Evolutionary conservation across 2,329 filamentous ascomycete species (phyloP), one percentile per base, ranked within the genome.

Genomic region (Penicillium sumatraense): DNA sequence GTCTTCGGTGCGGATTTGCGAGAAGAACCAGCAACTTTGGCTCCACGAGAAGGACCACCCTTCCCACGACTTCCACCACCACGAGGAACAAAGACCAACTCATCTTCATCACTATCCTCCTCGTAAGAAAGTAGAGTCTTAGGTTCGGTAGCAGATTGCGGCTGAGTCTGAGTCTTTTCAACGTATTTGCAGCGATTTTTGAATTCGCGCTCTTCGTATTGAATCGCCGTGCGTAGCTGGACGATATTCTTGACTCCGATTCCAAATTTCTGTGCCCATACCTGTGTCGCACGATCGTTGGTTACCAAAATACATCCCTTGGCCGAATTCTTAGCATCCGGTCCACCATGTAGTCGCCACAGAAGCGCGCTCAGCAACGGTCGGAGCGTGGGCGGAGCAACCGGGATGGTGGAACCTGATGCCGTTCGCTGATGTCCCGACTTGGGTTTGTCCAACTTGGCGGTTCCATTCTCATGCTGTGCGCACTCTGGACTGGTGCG

Each of bases 51-150:
- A 14, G 67, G 56, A 3, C 63, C 45, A 11, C 71, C 64, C 58
- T 75, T 76, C 35, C 70, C 73, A 52, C 72, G 72, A 31, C 73
- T 72, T 26, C 40, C 21, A n/a, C 21, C 40, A 31, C 74, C 73
- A 21, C 75, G 74, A 23, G 75, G 75, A 24, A 77, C 73, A 53
- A 80, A 80, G 2, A 80, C 77, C 24, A 80, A 67, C 54, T 79
- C 77, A 59, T 80, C 78, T 54, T 79, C 78, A 20, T 79, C 77
- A 33, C 75, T 79, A 13, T 79, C 77, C n/a, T 75, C 76, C 31
- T 80, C 77, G 56, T 80, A 80, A 7, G 76, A 75, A 44, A 80
- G 71, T 5, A 80, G 63, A 4, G 76, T 71, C 60, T 78, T 78
- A 8, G 75, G 73, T 47, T 79, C 74, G 3, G 67, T 13, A 41